Conservation (phyloP, 1,284 basidiomycete species). For the Trichosporon coremiiforme region DNA sequence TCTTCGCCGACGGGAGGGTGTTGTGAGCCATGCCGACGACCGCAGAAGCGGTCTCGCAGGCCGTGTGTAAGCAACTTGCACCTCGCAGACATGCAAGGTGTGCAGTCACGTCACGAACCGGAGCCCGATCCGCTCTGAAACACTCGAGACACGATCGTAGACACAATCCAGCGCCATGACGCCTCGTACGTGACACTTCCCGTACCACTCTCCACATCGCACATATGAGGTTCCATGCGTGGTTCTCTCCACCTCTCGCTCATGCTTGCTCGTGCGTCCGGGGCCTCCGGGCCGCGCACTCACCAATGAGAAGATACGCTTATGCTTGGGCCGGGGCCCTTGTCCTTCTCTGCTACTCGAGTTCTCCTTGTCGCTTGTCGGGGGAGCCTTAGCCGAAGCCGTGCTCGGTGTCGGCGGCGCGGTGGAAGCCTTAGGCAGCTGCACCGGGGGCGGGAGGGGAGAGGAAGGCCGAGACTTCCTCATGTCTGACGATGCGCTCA, state of each 20-base stretch:
- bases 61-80: not conserved
- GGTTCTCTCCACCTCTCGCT: not conserved
- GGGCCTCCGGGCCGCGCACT: not conserved
- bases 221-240: not conserved
- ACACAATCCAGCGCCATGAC: too few species aligned
- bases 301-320: constrained; percentile 16
- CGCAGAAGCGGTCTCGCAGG: not conserved
- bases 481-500: not conserved
- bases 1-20: not conserved
- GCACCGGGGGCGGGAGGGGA: not conserved
- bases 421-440: not conserved
- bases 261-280: constrained; percentile 6
- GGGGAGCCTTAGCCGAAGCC: too few species aligned
- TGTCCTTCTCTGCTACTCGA: not conserved
- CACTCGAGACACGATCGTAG: not conserved
- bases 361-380: constrained; percentile 4
- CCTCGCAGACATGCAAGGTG: not conserved
- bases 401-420: not conserved
- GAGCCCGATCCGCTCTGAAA: too few species aligned
- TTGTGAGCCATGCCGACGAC: not conserved
- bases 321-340: constrained; percentile 1
- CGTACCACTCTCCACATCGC: not conserved
- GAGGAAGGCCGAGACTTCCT: constrained; percentile 3
- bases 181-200: too few species aligned
- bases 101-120: too few species aligned